Percentiles rank a stretch among this genome's conserved stretches.
These are phyloP conservation scores for Plantago ovata DNA, from an alignment of 257 asterid species.

Conservation along the genomic window DNA sequence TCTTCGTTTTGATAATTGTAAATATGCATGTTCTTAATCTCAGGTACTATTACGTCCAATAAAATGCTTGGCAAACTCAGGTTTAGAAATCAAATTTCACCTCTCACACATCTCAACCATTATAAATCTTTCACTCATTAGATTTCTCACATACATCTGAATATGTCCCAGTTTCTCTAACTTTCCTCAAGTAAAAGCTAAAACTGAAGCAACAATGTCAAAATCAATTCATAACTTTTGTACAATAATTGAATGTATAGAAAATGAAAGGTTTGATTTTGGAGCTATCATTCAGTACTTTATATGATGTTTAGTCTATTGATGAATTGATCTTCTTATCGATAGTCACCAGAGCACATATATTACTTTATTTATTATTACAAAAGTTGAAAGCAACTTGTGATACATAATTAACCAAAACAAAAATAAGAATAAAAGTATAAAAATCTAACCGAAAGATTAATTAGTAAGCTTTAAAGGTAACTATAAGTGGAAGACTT, in stretches of 20 bases:
- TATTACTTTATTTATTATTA: neutral
- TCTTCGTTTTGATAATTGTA: too few relatives aligned
- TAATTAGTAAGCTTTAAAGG: neutral
- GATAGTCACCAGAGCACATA: neutral
- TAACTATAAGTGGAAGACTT: neutral
- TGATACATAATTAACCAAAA: neutral
- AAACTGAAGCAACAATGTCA: neutral
- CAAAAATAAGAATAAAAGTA: neutral
- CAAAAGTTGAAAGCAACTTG: conserved; percentile 8
- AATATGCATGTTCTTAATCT: too few relatives aligned
- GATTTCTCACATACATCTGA: too few relatives aligned
- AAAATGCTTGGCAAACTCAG: too few relatives aligned
- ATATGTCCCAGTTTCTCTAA: neutral
- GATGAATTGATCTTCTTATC: conserved; percentile 6
- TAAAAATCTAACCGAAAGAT: neutral
- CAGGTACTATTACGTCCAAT: too few relatives aligned
- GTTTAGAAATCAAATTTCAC: too few relatives aligned
- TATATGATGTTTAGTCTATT: conserved; percentile 5
- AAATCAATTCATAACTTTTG: neutral
- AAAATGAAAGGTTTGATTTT: neutral
- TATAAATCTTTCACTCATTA: too few relatives aligned
- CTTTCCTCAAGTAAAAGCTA: neutral
- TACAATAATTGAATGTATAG: neutral
- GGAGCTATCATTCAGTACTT: neutral
- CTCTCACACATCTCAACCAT: too few relatives aligned